phyloP scores from a whole-genome alignment of 208 protist species.

The Leishmania guyanensis region DNA sequence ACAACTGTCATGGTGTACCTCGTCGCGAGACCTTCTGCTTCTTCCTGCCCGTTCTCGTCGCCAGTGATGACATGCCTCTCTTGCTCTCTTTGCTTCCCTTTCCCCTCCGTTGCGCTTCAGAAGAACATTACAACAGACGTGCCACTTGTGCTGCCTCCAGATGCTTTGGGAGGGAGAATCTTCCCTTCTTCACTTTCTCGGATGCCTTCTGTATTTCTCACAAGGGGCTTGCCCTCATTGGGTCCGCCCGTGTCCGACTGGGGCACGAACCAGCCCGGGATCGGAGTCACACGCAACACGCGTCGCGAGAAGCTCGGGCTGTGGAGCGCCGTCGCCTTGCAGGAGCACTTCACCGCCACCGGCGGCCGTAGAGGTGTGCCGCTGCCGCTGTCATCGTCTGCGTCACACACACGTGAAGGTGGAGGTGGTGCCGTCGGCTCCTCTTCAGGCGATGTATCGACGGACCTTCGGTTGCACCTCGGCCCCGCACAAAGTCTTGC shows the following conservation, averaged over 20 bases:
- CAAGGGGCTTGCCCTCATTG: constrained; percentile 39
- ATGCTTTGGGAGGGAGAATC: too few species aligned
- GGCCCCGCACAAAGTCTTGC: constrained; percentile 17
- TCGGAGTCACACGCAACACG: constrained; percentile 7
- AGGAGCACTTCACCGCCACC: constrained; percentile 76
- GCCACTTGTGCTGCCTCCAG: not conserved
- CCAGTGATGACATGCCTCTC: not conserved
- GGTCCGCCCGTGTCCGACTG: constrained; percentile 38
- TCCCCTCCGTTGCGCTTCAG: not conserved
- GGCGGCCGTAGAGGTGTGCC: constrained; percentile 35
- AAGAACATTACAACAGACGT: not conserved
- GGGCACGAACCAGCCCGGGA: constrained; percentile 19
- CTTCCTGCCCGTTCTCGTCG: not conserved
- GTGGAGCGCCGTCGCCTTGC: constrained; percentile 88
- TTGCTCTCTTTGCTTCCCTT: not conserved
- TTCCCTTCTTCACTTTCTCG: not conserved
- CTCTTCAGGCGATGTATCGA: not conserved
- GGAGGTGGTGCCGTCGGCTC: not conserved
- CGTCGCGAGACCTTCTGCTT: not conserved
- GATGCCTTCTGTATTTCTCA: not conserved
- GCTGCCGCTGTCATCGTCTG: constrained; percentile 6
- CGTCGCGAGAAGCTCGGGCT: constrained; percentile 65
- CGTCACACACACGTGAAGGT: not conserved
- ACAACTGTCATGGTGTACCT: not conserved
- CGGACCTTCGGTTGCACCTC: constrained; percentile 24